Conservation (phyloP, 306 rosid species). For the Rosa rugosa region DNA sequence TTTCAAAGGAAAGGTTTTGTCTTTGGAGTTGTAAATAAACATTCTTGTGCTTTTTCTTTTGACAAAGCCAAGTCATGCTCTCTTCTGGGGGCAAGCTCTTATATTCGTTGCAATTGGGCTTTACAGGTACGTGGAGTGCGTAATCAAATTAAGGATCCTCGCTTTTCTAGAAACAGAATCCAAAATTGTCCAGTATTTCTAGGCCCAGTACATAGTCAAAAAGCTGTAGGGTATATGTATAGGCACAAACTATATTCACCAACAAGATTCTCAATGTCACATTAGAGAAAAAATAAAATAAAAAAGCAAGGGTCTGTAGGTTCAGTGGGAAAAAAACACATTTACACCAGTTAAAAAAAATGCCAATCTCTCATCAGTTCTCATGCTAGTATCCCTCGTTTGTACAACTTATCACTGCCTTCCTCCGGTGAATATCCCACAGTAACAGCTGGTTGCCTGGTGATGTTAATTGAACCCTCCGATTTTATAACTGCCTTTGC, state of each 20-base stretch:
- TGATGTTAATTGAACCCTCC: slow-evolving; percentile 38
- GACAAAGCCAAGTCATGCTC: slow-evolving; percentile 58
- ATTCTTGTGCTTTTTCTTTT: slow-evolving; percentile 46
- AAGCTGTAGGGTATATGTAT: not conserved
- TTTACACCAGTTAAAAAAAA: not conserved
- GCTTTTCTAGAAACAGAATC: not conserved
- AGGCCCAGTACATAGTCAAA: not conserved
- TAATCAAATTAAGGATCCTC: slow-evolving; percentile 7
- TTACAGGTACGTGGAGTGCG: slow-evolving; percentile 1
- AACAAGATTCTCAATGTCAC: not conserved
- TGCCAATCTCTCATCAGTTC: not conserved
- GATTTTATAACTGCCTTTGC: slow-evolving; percentile 45
- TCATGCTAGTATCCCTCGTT: slow-evolving; percentile 55
- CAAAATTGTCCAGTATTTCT: not conserved
- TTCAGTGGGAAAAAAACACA: not conserved
- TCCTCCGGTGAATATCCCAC: slow-evolving; percentile 52
- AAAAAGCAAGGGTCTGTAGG: not conserved
- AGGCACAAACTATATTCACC: not conserved
- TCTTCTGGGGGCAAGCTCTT: slow-evolving; percentile 45
- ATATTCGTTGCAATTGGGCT: slow-evolving; percentile 34
- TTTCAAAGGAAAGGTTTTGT: slow-evolving; percentile 28
- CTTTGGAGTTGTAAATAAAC: slow-evolving; percentile 34
- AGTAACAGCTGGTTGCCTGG: slow-evolving; percentile 45
- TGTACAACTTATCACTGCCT: slow-evolving; percentile 80
- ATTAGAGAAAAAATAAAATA: not conserved